Conservation (phyloP, 2,329 filamentous ascomycete species). For the Ambrosiella cleistominuta region DNA sequence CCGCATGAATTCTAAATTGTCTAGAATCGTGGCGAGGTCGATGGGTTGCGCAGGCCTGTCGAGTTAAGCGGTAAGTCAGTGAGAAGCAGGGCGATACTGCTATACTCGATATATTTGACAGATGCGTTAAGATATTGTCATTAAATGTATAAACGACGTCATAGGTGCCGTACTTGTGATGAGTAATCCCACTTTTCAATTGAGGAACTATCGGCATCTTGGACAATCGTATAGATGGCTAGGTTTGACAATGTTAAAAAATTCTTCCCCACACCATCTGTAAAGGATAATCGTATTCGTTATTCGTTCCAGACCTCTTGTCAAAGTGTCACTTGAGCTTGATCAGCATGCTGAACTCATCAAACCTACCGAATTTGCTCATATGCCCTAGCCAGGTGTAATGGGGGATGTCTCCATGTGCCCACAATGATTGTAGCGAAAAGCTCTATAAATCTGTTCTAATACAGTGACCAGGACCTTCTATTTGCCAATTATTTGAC, state of each 20-base stretch:
- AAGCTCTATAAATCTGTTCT: background rate
- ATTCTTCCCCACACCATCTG: background rate
- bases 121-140: background rate
- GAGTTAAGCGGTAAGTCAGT: no score
- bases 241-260: no score
- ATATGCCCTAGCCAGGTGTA: background rate
- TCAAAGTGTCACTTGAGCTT: background rate
- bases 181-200: background rate
- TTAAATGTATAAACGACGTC: background rate
- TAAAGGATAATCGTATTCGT: background rate
- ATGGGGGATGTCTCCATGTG: constrained; percentile 1
- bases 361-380: background rate
- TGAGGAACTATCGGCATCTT: no score
- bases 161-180: background rate
- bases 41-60: no score
- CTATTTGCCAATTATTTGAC: background rate
- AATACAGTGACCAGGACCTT: background rate
- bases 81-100: background rate
- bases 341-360: background rate
- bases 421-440: background rate
- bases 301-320: background rate
- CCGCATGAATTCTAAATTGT: background rate
- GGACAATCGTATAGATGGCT: no score
- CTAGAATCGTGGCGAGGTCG: no score
- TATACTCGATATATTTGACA: background rate